Evolutionary conservation across 2,329 filamentous ascomycete genomes (phyloP).

Genomic region (Cordyceps javanica): DNA sequence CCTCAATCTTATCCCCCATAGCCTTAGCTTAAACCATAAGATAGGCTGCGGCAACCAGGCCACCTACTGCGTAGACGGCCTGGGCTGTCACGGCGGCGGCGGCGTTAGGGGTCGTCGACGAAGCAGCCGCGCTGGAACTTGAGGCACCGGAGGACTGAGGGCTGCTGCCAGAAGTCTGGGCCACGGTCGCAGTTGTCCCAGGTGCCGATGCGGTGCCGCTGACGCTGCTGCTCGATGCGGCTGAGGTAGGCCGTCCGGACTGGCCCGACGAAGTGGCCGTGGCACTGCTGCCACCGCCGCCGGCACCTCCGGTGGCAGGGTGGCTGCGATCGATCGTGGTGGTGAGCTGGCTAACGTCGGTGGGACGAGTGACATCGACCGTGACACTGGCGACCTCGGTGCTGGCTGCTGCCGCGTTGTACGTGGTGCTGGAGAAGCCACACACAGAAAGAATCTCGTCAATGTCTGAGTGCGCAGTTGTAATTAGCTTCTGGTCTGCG

Average conservation of each 20-base stretch:
- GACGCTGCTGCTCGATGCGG: neutral
- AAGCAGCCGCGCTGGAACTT: neutral
- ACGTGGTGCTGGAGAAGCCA: conserved; percentile 6
- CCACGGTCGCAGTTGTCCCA: neutral
- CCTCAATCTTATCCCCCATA: neutral
- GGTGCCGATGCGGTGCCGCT: neutral
- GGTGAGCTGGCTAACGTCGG: conserved; percentile 27
- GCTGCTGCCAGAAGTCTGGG: neutral
- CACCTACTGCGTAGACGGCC: neutral
- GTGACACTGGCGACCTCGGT: conserved; percentile 26
- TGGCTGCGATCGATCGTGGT: conserved; percentile 24
- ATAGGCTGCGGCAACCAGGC: conserved; percentile 10
- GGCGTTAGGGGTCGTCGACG: neutral
- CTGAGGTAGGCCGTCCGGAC: neutral
- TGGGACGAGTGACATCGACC: conserved; percentile 27
- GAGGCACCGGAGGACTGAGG: neutral
- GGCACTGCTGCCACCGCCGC: neutral
- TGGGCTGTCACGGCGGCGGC: neutral
- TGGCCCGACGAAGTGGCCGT: neutral
- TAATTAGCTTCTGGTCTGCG: neutral
- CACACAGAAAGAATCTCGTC: conserved; percentile 1
- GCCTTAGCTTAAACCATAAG: neutral
- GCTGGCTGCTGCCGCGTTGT: conserved; percentile 6
- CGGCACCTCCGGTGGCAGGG: neutral
- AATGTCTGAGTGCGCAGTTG: neutral